A percentile compares a stretch with the other conserved stretches of the same genome.
These are phyloP conservation scores for Ogataea pini DNA, from an alignment of 805 yeast genomes.

Conservation along the genomic window DNA sequence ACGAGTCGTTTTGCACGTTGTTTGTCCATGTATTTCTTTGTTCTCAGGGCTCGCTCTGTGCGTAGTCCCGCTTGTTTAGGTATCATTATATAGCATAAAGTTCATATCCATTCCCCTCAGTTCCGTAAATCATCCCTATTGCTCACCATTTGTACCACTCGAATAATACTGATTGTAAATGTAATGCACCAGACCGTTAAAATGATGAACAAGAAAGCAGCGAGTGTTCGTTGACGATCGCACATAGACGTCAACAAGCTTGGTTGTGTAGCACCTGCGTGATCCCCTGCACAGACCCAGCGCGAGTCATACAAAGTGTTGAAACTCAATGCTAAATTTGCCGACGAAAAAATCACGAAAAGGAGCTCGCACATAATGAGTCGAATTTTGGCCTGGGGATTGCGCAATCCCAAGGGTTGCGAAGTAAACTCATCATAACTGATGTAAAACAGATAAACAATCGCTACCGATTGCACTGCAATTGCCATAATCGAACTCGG, in stretches of 20 bases:
- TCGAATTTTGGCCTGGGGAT: constrained; percentile 80
- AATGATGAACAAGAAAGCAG: constrained; percentile 74
- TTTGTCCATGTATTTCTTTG: too few species aligned
- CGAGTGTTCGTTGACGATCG: constrained; percentile 72
- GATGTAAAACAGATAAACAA: constrained; percentile 75
- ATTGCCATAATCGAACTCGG: constrained; percentile 94
- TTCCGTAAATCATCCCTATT: constrained; percentile 17
- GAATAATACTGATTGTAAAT: constrained; percentile 76
- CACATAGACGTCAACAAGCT: constrained; percentile 55
- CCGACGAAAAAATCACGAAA: constrained; percentile 85
- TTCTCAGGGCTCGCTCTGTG: too few species aligned
- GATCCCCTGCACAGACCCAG: constrained; percentile 66
- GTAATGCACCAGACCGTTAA: constrained; percentile 83
- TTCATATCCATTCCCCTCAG: neutral
- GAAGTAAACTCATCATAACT: constrained; percentile 91
- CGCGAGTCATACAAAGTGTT: constrained; percentile 75
- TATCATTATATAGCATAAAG: constrained; percentile 6
- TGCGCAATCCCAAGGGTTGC: constrained; percentile 86
- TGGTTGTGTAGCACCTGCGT: constrained; percentile 24
- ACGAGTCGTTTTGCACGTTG: too few species aligned
- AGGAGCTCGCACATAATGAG: constrained; percentile 78
- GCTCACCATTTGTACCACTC: constrained; percentile 72
- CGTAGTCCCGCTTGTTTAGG: neutral
- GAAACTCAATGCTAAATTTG: constrained; percentile 83
- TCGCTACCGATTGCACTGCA: constrained; percentile 76